Evolutionary conservation across 768 basidiomycete genomes (phyloP), one percentile per base, ranked within the genome.

Genomic region (Neoboletus magnificus): DNA sequence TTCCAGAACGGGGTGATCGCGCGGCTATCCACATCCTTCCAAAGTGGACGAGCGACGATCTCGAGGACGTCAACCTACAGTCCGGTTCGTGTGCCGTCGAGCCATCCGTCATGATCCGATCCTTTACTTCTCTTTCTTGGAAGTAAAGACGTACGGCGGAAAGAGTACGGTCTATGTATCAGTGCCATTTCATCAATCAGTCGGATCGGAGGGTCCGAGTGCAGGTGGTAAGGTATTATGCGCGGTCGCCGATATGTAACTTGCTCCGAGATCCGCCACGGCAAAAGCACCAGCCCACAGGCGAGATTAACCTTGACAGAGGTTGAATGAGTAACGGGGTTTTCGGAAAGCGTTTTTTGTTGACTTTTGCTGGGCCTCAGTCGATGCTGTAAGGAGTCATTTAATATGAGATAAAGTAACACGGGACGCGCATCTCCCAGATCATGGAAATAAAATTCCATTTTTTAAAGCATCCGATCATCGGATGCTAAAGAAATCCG

Each of bases 221-320:
- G 23, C 47, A 32, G 30, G 18, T 3, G 37, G 22, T 50, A 39
- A 48, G 32, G 36, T 36, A 32, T 20, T 36, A 32, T 20, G 39
- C 25, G 27, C 23, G 16, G 52, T 47, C 23, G 18, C 23, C 23
- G 29, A 37, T 32, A 25, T 55, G 42, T 23, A 43, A 47, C n/a
- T 37, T 37, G 25, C n/a, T 29, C 56, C 52, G 45, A 62, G 53
- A 66, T 60, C 49, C 58, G 36, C 55, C 53, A 64, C 18, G 10
- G 41, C 52, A 55, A 55, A 50, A 36, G 36, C 36, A 36, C 22
- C 27, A 33, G n/a, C 49, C 18, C 29, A 12, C 43, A 58, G 44
- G 58, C 55, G 56, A 62, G 66, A 68, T 67, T 67, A 67, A 69
- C 67, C 48, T 66, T 56, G 56, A 45, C 27, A 49, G 51, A 37